phyloP scores from a whole-genome alignment of 495 filamentous ascomycete species.

The Daldinia loculata region DNA sequence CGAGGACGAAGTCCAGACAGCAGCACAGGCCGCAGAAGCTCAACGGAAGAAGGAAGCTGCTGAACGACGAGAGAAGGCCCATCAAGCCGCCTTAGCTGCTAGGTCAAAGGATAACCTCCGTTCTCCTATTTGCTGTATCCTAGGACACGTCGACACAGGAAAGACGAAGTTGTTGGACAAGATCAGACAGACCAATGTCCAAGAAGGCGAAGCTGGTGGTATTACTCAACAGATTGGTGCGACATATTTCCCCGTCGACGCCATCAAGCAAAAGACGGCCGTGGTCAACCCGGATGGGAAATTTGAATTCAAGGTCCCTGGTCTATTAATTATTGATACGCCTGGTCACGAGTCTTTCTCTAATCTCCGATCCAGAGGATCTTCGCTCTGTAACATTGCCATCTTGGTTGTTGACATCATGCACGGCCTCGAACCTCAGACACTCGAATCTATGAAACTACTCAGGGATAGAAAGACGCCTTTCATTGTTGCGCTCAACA shows the following conservation, averaged over 20 bases:
- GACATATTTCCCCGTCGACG: slow-evolving; percentile 98
- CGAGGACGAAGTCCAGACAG: slow-evolving; percentile 75
- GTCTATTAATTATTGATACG: slow-evolving; percentile 97
- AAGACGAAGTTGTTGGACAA: slow-evolving; percentile 99
- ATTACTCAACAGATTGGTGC: slow-evolving; percentile 99
- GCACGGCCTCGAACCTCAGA: slow-evolving; percentile 99
- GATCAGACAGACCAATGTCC: slow-evolving; percentile 98
- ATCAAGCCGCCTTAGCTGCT: slow-evolving; percentile 90
- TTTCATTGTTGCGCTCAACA: slow-evolving; percentile 99
- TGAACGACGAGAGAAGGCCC: slow-evolving; percentile 85
- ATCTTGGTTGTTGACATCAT: slow-evolving; percentile 99
- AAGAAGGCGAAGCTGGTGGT: slow-evolving; percentile 99
- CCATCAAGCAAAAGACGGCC: slow-evolving; percentile 86
- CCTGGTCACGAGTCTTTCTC: slow-evolving; percentile 99
- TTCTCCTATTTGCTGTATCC: slow-evolving; percentile 98
- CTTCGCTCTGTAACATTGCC: slow-evolving; percentile 98
- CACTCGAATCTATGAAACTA: slow-evolving; percentile 94
- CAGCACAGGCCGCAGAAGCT: slow-evolving; percentile 71
- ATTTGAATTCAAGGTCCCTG: slow-evolving; percentile 98
- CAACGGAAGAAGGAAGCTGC: slow-evolving; percentile 87
- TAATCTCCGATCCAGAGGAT: slow-evolving; percentile 94
- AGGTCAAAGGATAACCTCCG: slow-evolving; percentile 93
- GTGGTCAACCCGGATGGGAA: slow-evolving; percentile 90
- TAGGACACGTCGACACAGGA: slow-evolving; percentile 99
- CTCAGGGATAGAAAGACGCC: slow-evolving; percentile 94